Conservation (phyloP, 1,139 yeast species). For the Debaryomyces coudertii region DNA sequence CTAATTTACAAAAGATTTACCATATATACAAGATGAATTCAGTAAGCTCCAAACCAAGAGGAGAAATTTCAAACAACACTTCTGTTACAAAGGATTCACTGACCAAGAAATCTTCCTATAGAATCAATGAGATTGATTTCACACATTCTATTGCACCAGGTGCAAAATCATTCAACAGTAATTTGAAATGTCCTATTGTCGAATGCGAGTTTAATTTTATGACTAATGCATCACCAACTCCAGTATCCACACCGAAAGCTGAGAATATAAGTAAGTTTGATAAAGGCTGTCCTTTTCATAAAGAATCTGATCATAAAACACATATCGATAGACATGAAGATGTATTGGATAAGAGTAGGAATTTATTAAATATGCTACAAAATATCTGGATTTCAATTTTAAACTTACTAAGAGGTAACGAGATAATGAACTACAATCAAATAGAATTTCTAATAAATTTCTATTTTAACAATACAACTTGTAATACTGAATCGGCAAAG, state of each 20-base stretch:
- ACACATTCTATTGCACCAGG: conserved; percentile 23
- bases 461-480: conserved; percentile 27
- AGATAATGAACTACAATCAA: conserved; percentile 31
- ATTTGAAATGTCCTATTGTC: conserved; percentile 42
- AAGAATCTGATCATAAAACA: not conserved
- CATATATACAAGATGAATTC: conserved; percentile 39
- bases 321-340: not conserved
- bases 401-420: conserved; percentile 25
- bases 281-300: not conserved
- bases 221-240: conserved; percentile 25
- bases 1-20: conserved; percentile 45
- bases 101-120: conserved; percentile 17
- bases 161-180: conserved; percentile 11
- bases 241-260: not conserved
- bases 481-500: conserved; percentile 25
- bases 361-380: conserved; percentile 18
- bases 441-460: conserved; percentile 36
- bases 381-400: conserved; percentile 33
- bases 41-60: conserved; percentile 13
- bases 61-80: conserved; percentile 8
- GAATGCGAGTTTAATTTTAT: conserved; percentile 46
- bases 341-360: not conserved
- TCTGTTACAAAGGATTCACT: conserved; percentile 10
- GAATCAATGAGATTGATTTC: conserved; percentile 30
- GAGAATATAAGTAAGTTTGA: not conserved